These are phyloP conservation scores for Filobasidium wieringae DNA, from an alignment of 768 basidiomycete species.

Conservation along the genomic window DNA sequence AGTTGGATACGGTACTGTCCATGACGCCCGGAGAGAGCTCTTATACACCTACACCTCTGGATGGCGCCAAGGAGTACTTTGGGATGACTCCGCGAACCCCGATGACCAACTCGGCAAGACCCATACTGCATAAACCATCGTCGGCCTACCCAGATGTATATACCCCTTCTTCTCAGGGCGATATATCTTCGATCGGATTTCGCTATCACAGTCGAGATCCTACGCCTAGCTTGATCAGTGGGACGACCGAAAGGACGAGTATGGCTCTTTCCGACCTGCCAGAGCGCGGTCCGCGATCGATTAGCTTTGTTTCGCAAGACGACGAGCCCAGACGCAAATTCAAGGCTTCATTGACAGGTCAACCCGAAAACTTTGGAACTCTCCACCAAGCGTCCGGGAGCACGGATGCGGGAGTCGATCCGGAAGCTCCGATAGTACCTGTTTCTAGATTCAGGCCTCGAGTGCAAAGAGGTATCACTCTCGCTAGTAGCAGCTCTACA, in stretches of 20 bases:
- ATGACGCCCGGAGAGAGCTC: background rate
- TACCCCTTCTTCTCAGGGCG: background rate
- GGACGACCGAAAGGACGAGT: background rate
- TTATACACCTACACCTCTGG: background rate
- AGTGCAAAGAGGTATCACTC: background rate
- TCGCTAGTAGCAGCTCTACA: background rate
- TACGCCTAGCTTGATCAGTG: background rate
- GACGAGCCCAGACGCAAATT: background rate
- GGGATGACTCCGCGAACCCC: too few relatives aligned
- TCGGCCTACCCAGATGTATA: background rate
- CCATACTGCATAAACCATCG: background rate
- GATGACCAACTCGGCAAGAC: background rate
- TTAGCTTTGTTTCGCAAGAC: background rate
- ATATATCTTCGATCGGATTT: background rate
- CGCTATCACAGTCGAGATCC: background rate
- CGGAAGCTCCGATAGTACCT: background rate
- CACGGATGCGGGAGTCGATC: too few relatives aligned
- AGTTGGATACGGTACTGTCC: slow-evolving; percentile 3
- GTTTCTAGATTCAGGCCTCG: background rate
- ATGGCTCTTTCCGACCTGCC: background rate
- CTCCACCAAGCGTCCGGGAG: too few relatives aligned
- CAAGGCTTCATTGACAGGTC: background rate
- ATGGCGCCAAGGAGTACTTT: too few relatives aligned
- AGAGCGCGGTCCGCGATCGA: background rate
- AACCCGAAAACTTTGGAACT: background rate